Percentiles rank a stretch among this genome's conserved stretches.
Conservation (phyloP, 352 stramenopile species). For the Pythium monospermum region DNA sequence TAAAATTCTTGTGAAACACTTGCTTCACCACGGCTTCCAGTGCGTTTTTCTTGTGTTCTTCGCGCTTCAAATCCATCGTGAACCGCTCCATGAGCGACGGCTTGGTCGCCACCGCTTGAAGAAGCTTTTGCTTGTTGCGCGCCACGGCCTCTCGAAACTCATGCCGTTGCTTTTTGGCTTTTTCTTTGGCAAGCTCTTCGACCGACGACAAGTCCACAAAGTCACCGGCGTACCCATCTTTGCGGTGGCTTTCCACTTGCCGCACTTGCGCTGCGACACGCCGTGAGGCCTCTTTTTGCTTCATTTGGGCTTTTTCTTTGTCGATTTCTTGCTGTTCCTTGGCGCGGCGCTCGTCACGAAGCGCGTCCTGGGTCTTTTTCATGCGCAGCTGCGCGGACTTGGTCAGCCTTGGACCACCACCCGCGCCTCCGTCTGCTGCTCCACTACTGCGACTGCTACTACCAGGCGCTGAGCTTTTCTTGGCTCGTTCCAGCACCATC, state of each 20-base stretch:
- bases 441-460: too few species aligned
- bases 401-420: constrained; percentile 22
- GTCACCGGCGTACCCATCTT: constrained; percentile 39
- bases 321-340: constrained; percentile 27
- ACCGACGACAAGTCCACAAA: constrained; percentile 42
- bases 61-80: constrained; percentile 57
- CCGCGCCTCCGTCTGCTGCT: constrained; percentile 3
- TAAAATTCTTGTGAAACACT: constrained; percentile 61
- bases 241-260: constrained; percentile 37
- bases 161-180: constrained; percentile 47
- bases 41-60: constrained; percentile 62
- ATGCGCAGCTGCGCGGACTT: constrained; percentile 55
- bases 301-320: constrained; percentile 24
- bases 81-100: constrained; percentile 78
- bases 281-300: constrained; percentile 41
- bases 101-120: constrained; percentile 35
- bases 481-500: constrained; percentile 28
- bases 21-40: constrained; percentile 67
- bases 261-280: constrained; percentile 55
- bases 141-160: constrained; percentile 57
- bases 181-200: constrained; percentile 41
- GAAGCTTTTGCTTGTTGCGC: constrained; percentile 59
- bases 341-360: constrained; percentile 33
- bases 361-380: constrained; percentile 35
- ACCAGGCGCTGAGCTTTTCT: too few species aligned